Conservation (phyloP, 1,284 basidiomycete species). For the Apiotrichum laibachii region DNA sequence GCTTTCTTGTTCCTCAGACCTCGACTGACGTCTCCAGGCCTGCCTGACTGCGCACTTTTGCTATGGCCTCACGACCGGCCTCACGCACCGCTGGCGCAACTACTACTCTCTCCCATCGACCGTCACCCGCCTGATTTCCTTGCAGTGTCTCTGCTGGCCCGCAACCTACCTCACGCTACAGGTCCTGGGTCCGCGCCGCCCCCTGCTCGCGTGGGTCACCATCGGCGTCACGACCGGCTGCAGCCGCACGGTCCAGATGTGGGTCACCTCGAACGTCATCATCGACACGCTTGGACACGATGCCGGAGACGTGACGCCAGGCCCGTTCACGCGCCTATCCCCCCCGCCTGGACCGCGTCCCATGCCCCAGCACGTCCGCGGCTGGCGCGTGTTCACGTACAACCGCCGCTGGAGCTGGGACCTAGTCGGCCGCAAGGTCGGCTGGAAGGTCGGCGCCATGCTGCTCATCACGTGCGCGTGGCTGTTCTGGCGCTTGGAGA, state of each 20-base stretch:
- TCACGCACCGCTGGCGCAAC: constrained; percentile 52
- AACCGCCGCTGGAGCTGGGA: constrained; percentile 50
- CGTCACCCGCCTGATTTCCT: constrained; percentile 50
- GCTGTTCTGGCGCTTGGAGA: constrained; percentile 46
- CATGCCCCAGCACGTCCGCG: constrained; percentile 24
- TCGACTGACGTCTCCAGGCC: constrained; percentile 29
- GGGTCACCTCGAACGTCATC: constrained; percentile 52
- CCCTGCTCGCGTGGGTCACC: constrained; percentile 51
- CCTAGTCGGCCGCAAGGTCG: constrained; percentile 42
- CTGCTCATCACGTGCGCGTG: constrained; percentile 46
- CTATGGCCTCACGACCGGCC: constrained; percentile 51
- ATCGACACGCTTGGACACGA: constrained; percentile 4
- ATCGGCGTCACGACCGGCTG: constrained; percentile 52
- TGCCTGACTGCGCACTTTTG: constrained; percentile 51
- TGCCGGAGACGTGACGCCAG: constrained; percentile 5
- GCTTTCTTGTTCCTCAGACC: not conserved
- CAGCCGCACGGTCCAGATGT: constrained; percentile 50
- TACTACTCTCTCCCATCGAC: constrained; percentile 52
- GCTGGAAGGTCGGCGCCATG: constrained; percentile 44
- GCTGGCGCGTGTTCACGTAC: constrained; percentile 38
- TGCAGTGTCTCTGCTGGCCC: constrained; percentile 54
- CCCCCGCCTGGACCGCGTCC: constrained; percentile 12
- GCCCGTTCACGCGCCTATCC: constrained; percentile 8
- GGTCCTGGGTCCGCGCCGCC: constrained; percentile 43
- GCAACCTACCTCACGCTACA: constrained; percentile 50